Conservation (phyloP, 768 basidiomycete genomes). For the Boletus reticuloceps region DNA sequence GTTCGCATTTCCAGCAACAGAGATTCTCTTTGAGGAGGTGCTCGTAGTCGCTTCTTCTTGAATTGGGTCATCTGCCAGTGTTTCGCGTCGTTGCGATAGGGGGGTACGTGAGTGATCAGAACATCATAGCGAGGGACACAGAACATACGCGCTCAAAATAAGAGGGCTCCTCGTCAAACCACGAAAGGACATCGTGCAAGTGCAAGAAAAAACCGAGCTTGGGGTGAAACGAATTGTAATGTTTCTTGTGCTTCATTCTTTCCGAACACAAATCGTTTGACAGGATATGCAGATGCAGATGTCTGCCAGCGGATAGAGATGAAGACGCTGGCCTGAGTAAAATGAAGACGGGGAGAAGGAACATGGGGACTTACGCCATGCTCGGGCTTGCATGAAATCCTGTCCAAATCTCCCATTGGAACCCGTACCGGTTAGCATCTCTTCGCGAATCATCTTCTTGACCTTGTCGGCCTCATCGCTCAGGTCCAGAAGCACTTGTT, state of each 20-base stretch:
- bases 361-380: slow-evolving; percentile 64
- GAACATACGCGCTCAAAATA: slow-evolving; percentile 50
- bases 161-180: slow-evolving; percentile 68
- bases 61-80: slow-evolving; percentile 49
- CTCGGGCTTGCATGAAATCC: slow-evolving; percentile 88
- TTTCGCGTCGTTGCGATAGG: neutral
- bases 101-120: neutral
- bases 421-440: slow-evolving; percentile 79
- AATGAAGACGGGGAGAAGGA: neutral
- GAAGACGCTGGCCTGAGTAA: neutral
- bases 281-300: slow-evolving; percentile 83
- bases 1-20: slow-evolving; percentile 67
- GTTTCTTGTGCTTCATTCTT: slow-evolving; percentile 80
- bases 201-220: slow-evolving; percentile 80
- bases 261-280: slow-evolving; percentile 74
- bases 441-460: slow-evolving; percentile 63
- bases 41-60: slow-evolving; percentile 55
- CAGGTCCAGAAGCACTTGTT: slow-evolving; percentile 50
- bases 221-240: slow-evolving; percentile 91
- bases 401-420: slow-evolving; percentile 71
- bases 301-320: slow-evolving; percentile 39
- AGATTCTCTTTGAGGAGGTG: slow-evolving; percentile 64
- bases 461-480: slow-evolving; percentile 54
- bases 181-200: slow-evolving; percentile 71
- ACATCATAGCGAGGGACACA: neutral